Conservation (phyloP, 2,329 filamentous ascomycete genomes). For the Cordyceps cicadae region DNA sequence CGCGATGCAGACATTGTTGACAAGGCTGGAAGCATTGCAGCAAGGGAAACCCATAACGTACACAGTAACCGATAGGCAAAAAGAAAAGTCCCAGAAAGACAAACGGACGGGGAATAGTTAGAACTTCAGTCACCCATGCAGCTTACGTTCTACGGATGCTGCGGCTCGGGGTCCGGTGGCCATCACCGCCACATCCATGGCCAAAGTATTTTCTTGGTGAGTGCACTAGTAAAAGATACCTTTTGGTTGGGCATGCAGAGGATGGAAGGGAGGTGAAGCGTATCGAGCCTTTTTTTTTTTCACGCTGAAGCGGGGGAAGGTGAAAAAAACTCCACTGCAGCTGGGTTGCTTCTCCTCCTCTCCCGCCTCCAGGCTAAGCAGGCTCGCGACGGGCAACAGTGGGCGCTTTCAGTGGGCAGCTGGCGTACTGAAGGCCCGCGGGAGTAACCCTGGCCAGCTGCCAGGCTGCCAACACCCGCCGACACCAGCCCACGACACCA, state of each 20-base stretch:
- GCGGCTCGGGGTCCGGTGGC: conserved; percentile 1
- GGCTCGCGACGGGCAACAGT: not conserved
- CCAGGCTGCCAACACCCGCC: too few relatives aligned
- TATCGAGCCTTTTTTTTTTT: not conserved
- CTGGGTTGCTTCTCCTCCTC: not conserved
- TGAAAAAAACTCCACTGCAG: conserved; percentile 9
- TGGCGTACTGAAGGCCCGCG: not conserved
- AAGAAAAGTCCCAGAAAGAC: not conserved
- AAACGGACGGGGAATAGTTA: not conserved
- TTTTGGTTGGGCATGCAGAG: not conserved
- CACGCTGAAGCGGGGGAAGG: conserved; percentile 1
- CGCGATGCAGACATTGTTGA: not conserved
- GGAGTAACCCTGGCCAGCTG: too few relatives aligned
- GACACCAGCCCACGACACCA: not conserved
- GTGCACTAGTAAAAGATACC: not conserved
- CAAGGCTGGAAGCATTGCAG: not conserved
- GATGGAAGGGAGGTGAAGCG: conserved; percentile 13
- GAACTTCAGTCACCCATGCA: not conserved
- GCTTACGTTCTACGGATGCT: not conserved
- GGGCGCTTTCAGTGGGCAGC: not conserved
- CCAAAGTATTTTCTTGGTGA: not conserved
- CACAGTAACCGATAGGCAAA: not conserved
- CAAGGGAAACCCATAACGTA: not conserved
- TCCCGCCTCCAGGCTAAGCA: not conserved
- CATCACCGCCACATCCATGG: conserved; percentile 6